phyloP scores from a whole-genome alignment of 306 rosid genomes.

The Citrullus amarus region DNA sequence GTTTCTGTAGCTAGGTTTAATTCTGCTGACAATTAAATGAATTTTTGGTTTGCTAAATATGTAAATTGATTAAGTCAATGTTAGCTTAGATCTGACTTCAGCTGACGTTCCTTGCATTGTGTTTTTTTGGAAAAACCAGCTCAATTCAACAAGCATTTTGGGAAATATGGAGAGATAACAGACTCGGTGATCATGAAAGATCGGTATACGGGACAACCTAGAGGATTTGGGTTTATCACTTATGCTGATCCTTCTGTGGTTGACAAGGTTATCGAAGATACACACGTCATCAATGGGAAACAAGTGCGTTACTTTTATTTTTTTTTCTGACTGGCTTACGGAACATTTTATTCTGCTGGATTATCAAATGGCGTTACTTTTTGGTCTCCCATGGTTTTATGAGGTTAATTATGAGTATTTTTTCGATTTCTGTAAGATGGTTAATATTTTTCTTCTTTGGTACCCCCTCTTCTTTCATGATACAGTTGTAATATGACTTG shows the following conservation, averaged over 20 bases:
- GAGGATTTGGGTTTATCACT: conserved; percentile 89
- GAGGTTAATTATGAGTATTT: neutral
- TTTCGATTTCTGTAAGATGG: neutral
- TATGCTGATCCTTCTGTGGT: conserved; percentile 81
- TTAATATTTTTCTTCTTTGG: neutral
- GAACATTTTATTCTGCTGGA: neutral
- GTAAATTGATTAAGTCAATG: neutral
- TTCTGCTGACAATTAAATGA: neutral
- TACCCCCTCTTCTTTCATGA: neutral
- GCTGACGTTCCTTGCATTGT: neutral
- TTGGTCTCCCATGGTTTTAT: neutral
- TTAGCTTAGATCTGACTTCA: neutral
- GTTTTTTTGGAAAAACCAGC: conserved; percentile 24
- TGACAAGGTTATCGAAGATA: conserved; percentile 64
- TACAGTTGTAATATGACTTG: neutral
- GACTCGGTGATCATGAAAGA: conserved; percentile 94
- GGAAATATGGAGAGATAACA: conserved; percentile 77
- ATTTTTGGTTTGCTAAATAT: neutral
- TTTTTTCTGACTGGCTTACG: neutral
- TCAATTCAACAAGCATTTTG: conserved; percentile 67
- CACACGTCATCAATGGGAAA: conserved; percentile 62
- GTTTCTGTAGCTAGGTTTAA: neutral
- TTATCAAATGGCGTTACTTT: neutral
- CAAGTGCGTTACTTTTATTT: conserved; percentile 28
- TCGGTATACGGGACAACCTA: conserved; percentile 63